A percentile compares a stretch with the other conserved stretches of the same genome.
phyloP scores from a whole-genome alignment of 257 asterid species.

The Asclepias syriaca region DNA sequence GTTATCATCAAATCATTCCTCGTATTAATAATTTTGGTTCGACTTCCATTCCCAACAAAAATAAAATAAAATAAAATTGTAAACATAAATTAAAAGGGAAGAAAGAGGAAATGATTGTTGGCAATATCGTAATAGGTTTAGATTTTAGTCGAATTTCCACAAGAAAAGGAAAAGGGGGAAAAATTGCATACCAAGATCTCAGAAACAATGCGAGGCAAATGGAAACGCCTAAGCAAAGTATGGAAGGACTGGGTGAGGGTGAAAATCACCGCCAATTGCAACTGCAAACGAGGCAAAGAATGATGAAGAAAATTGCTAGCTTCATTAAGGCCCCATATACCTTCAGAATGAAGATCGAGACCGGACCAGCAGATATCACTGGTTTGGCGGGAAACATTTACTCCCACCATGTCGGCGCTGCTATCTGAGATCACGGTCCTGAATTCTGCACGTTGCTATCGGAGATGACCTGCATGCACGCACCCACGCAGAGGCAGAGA shows the following conservation, averaged over 20 bases:
- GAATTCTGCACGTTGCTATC: background rate
- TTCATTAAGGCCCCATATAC: constrained; percentile 36
- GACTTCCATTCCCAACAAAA: background rate
- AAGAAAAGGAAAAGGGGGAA: background rate
- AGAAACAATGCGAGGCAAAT: constrained; percentile 71
- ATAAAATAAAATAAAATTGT: too few relatives aligned
- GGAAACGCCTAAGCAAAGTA: constrained; percentile 48
- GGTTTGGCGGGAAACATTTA: background rate
- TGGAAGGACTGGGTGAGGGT: constrained; percentile 63
- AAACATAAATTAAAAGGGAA: background rate
- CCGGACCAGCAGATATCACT: background rate
- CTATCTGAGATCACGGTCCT: background rate
- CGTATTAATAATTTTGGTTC: background rate
- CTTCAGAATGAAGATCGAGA: constrained; percentile 40
- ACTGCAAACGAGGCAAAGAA: constrained; percentile 61
- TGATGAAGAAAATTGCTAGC: constrained; percentile 23
- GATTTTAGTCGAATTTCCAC: background rate
- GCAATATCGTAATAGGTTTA: background rate
- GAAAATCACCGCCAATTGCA: constrained; percentile 68
- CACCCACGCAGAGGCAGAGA: background rate
- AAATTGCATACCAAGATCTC: constrained; percentile 59
- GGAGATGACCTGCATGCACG: background rate
- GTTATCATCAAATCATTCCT: background rate
- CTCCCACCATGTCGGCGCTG: background rate
- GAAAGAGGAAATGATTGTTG: background rate